phyloP scores from a whole-genome alignment of 805 yeast species.

The Saccharomycopsis malanga region DNA sequence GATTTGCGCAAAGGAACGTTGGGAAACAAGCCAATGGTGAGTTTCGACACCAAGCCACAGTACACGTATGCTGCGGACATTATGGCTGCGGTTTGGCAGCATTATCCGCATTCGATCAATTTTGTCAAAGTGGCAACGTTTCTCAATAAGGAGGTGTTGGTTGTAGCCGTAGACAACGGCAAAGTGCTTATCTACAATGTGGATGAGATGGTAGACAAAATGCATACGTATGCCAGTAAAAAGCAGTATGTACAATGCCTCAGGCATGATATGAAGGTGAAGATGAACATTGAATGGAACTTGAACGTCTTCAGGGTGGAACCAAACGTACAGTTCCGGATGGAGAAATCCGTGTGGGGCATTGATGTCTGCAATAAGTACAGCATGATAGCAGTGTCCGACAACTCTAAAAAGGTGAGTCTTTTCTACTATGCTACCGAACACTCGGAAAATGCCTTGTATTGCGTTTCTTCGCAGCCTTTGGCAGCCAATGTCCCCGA shows the following conservation, averaged over 20 bases:
- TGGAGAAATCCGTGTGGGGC: constrained; percentile 56
- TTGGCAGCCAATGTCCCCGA: constrained; percentile 52
- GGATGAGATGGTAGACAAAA: constrained; percentile 27
- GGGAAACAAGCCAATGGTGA: constrained; percentile 24
- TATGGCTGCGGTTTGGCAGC: constrained; percentile 43
- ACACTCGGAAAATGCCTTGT: constrained; percentile 18
- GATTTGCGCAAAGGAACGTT: constrained; percentile 29
- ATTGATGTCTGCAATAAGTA: constrained; percentile 36
- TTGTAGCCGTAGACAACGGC: constrained; percentile 52
- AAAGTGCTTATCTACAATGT: constrained; percentile 35
- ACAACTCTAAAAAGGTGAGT: constrained; percentile 43
- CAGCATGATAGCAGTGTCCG: constrained; percentile 42
- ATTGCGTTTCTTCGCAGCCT: constrained; percentile 33
- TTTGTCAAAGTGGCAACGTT: constrained; percentile 36
- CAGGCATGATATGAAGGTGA: background rate
- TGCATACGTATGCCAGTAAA: background rate
- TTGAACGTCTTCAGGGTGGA: constrained; percentile 22
- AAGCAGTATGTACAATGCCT: background rate
- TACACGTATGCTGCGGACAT: constrained; percentile 36
- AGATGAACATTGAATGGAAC: background rate
- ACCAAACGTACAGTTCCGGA: constrained; percentile 29
- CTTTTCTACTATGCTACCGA: constrained; percentile 31
- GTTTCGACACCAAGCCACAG: constrained; percentile 37
- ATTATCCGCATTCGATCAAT: constrained; percentile 51
- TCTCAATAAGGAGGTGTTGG: constrained; percentile 36